Evolutionary conservation across 306 rosid species (phyloP).

Genomic region (Hippophae gyantsensis): DNA sequence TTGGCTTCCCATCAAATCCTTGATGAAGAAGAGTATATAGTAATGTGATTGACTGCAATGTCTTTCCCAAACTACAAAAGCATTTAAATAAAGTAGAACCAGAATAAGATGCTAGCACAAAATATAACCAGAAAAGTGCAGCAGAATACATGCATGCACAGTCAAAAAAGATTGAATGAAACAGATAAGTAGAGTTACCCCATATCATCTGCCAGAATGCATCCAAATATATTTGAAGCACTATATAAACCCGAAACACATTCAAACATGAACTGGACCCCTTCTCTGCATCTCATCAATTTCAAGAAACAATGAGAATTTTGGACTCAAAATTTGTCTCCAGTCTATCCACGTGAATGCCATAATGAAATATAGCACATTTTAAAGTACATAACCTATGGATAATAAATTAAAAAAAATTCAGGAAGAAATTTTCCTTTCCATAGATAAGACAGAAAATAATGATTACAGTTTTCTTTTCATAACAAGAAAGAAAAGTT

Average conservation of each 20-base stretch:
- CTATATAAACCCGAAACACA: conserved; percentile 65
- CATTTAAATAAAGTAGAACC: conserved; percentile 6
- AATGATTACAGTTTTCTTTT: background rate
- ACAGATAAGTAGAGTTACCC: conserved; percentile 40
- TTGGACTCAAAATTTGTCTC: background rate
- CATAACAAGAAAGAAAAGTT: background rate
- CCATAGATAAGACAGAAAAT: no score
- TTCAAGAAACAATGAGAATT: conserved; percentile 3
- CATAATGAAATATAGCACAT: no score
- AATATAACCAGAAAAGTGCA: background rate
- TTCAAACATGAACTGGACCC: conserved; percentile 95
- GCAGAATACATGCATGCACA: background rate
- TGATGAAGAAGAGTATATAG: conserved; percentile 80
- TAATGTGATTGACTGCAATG: conserved; percentile 89
- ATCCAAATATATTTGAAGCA: conserved; percentile 56
- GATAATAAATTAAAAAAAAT: no score
- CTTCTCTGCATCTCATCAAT: conserved; percentile 64
- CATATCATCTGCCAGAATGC: conserved; percentile 99
- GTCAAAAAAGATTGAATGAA: conserved; percentile 2
- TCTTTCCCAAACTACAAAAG: conserved; percentile 85
- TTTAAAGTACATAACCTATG: no score
- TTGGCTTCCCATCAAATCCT: conserved; percentile 83
- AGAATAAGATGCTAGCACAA: conserved; percentile 2
- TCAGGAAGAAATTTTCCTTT: no score
- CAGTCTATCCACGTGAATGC: no score